Conservation (phyloP, 2,329 filamentous ascomycete species). For the Phoma sp. region DNA sequence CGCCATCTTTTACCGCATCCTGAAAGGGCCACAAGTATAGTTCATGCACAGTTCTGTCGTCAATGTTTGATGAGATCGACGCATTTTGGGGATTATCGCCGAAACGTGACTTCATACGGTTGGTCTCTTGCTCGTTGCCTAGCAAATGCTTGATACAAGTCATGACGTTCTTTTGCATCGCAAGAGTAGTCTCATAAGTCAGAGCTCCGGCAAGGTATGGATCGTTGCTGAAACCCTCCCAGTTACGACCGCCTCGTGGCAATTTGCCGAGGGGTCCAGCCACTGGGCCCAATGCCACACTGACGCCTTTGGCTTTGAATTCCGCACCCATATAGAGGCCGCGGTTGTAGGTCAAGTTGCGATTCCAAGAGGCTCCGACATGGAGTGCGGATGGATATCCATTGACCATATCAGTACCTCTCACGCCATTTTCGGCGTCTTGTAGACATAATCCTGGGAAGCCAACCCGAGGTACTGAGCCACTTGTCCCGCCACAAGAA, state of each 20-base stretch:
- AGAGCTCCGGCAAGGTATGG: conserved; percentile 55
- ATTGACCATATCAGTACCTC: conserved; percentile 19
- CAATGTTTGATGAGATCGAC: conserved; percentile 48
- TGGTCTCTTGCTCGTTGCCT: conserved; percentile 71
- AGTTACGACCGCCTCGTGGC: conserved; percentile 52
- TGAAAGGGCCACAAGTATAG: neutral
- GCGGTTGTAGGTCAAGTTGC: neutral
- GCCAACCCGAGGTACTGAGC: conserved; percentile 43
- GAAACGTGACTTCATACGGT: conserved; percentile 53
- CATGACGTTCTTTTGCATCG: conserved; percentile 55
- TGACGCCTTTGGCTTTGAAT: conserved; percentile 11
- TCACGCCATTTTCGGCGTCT: conserved; percentile 45
- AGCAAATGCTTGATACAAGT: conserved; percentile 58
- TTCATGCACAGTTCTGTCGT: neutral
- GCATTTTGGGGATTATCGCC: conserved; percentile 56
- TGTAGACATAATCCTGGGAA: conserved; percentile 50
- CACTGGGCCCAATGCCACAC: conserved; percentile 55
- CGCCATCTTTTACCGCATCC: neutral
- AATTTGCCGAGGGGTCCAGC: conserved; percentile 49
- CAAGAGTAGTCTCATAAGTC: conserved; percentile 51
- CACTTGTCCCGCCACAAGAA: conserved; percentile 61
- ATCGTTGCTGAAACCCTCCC: conserved; percentile 57
- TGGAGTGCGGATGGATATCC: neutral
- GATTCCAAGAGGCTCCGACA: neutral
- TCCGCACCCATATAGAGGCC: neutral